Conservation (phyloP, 345 rosid species). For the Eucalyptus dawsonii region DNA sequence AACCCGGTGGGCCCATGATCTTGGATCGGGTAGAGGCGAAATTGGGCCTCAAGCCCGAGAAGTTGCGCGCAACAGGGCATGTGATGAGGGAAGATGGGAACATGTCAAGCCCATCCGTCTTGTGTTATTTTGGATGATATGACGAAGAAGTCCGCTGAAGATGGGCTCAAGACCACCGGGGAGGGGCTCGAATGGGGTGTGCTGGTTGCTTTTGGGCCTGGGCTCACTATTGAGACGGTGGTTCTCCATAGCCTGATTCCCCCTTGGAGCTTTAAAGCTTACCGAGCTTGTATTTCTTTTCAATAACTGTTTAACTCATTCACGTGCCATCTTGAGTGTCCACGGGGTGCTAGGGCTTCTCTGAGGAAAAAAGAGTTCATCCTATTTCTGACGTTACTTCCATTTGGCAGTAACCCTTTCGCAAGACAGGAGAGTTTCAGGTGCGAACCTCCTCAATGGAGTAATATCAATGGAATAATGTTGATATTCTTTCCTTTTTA, state of each 20-base stretch:
- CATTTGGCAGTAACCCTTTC: not conserved
- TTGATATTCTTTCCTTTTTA: not conserved
- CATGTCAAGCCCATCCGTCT: slow-evolving; percentile 24
- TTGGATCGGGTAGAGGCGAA: slow-evolving; percentile 17
- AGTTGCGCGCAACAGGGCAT: slow-evolving; percentile 9
- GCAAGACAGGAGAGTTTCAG: not conserved
- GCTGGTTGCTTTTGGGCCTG: slow-evolving; percentile 28
- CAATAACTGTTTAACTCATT: not conserved
- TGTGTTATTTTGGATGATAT: slow-evolving; percentile 27
- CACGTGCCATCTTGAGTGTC: not conserved
- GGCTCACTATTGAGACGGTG: slow-evolving; percentile 24
- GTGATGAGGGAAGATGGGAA: slow-evolving; percentile 13
- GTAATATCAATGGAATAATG: not conserved
- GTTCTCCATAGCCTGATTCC: slow-evolving; percentile 12
- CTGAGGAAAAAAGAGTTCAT: not conserved
- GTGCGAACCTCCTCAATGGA: not conserved
- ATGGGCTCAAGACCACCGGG: slow-evolving; percentile 14
- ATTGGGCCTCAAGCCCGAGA: slow-evolving; percentile 8
- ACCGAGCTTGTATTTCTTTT: not conserved
- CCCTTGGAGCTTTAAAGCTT: not conserved
- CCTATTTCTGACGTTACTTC: not conserved
- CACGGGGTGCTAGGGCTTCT: not conserved
- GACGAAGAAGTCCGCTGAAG: slow-evolving; percentile 12
- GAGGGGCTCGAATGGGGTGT: slow-evolving; percentile 39
- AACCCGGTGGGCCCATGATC: slow-evolving; percentile 28